Evolutionary conservation across 176 grass and related monocot genomes (phyloP), one percentile per base, ranked within the genome.

Genomic region (Paspalum vaginatum): DNA sequence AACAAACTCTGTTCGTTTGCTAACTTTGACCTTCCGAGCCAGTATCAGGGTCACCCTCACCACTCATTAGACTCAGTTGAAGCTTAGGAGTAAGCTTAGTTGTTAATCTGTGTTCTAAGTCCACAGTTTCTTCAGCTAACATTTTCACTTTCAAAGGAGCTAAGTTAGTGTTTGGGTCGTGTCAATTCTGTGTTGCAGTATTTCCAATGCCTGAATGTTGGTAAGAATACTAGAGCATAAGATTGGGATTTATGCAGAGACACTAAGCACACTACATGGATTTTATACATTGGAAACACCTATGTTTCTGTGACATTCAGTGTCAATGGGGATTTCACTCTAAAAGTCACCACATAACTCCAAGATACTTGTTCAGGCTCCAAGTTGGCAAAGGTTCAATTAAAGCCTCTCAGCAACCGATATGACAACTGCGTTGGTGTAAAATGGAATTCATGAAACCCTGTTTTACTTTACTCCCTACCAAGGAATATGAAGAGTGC

Each of bases 401-500:
- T 39, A 38, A 68, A 79, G 0, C 69, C 61, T 88, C 27, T 45
- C 8, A 59, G 25, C 8, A 81, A 2, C 46, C 44, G 59, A 42
- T 17, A 60, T 51, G 51, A 58, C 9, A 48, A 10, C 27, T 15
- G 37, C 18, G 41, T 49, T 8, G 25, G 50, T 79, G 14, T 77
- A 63, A 62, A 48, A n/a, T 49, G 43, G 15, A 51, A 52, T 76
- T 69, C 11, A 38, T 9, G 44, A 50, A 82, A 70, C 9, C 53
- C 3, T 62, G 38, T 17, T 38, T 56, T 65, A 56, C 7, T 76
- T 48, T 50, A 6, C 40, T 59, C 9, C 61, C 48, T 45, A 22
- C 45, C 11, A 70, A n/a, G 43, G 47, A 22, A n/a, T n/a, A 63
- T 53, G 4, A 79, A 66, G 11, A 75, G 46, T 77, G 61, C 44